A percentile compares a stretch with the other conserved stretches of the same genome.
These are phyloP conservation scores for Gastrodia elata DNA, from an alignment of 106 monocot species.

Conservation along the genomic window DNA sequence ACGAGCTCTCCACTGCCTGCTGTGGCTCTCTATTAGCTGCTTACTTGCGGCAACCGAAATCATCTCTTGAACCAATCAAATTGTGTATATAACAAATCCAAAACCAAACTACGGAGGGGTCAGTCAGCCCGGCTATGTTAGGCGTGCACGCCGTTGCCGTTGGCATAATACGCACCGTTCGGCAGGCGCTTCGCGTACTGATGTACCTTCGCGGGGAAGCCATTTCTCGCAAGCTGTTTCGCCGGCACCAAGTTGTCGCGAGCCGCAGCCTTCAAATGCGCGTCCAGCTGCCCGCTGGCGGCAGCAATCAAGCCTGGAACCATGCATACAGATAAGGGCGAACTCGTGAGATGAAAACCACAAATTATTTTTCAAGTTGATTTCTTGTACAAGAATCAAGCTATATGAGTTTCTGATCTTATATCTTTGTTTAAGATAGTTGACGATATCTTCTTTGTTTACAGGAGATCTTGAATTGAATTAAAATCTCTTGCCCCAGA, in stretches of 20 bases:
- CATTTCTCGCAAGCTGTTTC: conserved; percentile 14
- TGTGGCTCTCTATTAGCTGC: not conserved
- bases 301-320: conserved; percentile 62
- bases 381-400: too few relatives aligned
- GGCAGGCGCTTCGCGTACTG: conserved; percentile 29
- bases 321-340: too few relatives aligned
- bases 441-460: too few relatives aligned
- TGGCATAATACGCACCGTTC: conserved; percentile 28
- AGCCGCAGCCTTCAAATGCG: conserved; percentile 12
- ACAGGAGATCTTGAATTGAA: too few relatives aligned
- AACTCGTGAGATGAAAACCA: too few relatives aligned
- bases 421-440: too few relatives aligned
- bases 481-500: too few relatives aligned
- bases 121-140: conserved; percentile 13
- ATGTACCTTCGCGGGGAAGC: conserved; percentile 15
- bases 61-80: not conserved
- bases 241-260: not conserved
- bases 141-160: conserved; percentile 55
- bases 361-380: too few relatives aligned
- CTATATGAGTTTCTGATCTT: too few relatives aligned
- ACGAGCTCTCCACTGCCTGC: not conserved
- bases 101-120: not conserved
- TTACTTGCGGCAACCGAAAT: not conserved
- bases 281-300: conserved; percentile 36
- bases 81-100: conserved; percentile 3